Conservation (phyloP, 352 stramenopile species). For the Phytophthora colocasiae region DNA sequence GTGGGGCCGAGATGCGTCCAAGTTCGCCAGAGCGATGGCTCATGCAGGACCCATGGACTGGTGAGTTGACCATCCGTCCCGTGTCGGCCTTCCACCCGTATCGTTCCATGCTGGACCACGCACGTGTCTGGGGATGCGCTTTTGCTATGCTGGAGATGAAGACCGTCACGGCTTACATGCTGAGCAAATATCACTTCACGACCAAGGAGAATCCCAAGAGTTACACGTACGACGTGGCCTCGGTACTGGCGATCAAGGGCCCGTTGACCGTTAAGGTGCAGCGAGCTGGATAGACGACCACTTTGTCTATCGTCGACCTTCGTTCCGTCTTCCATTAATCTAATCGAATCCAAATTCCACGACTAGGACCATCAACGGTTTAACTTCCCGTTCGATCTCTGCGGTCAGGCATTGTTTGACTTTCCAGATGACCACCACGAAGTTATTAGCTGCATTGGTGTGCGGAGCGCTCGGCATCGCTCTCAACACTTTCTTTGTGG, state of each 20-base stretch:
- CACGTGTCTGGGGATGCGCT: constrained; percentile 43
- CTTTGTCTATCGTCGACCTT: not conserved
- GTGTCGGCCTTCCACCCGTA: constrained; percentile 45
- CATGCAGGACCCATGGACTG: constrained; percentile 38
- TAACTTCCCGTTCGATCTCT: not conserved
- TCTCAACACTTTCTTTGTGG: constrained; percentile 25
- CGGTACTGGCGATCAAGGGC: constrained; percentile 42
- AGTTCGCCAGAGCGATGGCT: constrained; percentile 75
- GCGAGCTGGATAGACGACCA: constrained; percentile 25
- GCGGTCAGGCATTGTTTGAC: constrained; percentile 12
- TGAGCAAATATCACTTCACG: constrained; percentile 55
- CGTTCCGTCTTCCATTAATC: constrained; percentile 13
- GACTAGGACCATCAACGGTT: not conserved
- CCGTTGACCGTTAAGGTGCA: constrained; percentile 44
- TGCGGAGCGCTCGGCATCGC: constrained; percentile 20
- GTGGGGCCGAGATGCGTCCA: constrained; percentile 61
- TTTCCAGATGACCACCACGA: constrained; percentile 14
- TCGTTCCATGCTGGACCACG: constrained; percentile 45
- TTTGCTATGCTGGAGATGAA: constrained; percentile 69
- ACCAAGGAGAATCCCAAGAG: constrained; percentile 48
- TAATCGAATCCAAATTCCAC: constrained; percentile 25
- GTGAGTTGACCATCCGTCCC: constrained; percentile 30
- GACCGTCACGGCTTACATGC: constrained; percentile 31
- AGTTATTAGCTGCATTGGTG: constrained; percentile 18
- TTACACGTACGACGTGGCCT: constrained; percentile 50